Evolutionary conservation across 2,329 filamentous ascomycete species (phyloP), one percentile per base, ranked within the genome.

Genomic region (Chaetoscypha palmicola): DNA sequence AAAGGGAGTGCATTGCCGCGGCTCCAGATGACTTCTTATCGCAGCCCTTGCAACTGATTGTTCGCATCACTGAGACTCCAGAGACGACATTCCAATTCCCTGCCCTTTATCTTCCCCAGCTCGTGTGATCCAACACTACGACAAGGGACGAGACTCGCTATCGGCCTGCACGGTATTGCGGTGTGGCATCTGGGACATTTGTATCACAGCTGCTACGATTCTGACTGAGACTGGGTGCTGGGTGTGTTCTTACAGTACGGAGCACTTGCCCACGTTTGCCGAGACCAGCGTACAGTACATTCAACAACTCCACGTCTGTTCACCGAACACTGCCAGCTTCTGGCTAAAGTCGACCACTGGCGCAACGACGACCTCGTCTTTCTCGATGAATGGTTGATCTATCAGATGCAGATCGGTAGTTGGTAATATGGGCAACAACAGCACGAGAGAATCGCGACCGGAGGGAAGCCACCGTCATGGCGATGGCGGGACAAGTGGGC

Each of bases 391-490:
- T 45, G 49, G 44, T 46, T 58, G 55, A 59, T 53, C 41, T 43
- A 44, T 32, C 28, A 46, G 32, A 33, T 46, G 52, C 53, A 51
- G 44, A 58, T 56, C 45, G 46, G 41, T 48, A 47, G 40, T 48
- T 47, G 50, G 44, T 48, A 59, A 41, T n/a, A 62, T 62, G 59
- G 59, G 59, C 36, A 61, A 61, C 43, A 60, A 51, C 41, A 56
- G 43, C 34, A 55, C 56, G 11, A 54, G 47, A 43, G 55, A 58
- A 48, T 47, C 58, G 49, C 53, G 58, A 52, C 54, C 52, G 40
- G 49, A 49, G 10, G 58, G 60, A 7, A 32, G 28, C 14, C 40
- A 44, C 28, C 45, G 50, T 48, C 48, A 45, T 43, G 43, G 45
- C 26, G 50, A 56, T 28, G 40, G 53, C 16, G 45, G 43, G 24